These are phyloP conservation scores for Leptoxyphium fumago DNA, from an alignment of 2,329 filamentous ascomycete genomes.

Conservation along the genomic window DNA sequence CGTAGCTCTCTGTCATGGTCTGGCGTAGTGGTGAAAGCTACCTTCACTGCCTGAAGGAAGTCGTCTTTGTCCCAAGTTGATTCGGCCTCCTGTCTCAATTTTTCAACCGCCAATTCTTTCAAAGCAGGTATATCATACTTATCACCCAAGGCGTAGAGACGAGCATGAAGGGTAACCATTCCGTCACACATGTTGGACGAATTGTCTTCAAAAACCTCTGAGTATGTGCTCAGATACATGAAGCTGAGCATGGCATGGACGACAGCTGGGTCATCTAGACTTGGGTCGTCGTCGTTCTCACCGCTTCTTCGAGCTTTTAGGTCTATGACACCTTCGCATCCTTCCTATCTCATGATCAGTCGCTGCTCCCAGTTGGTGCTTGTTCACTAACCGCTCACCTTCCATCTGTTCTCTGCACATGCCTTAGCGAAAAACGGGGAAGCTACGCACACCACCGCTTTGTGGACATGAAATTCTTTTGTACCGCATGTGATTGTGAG, in stretches of 20 bases:
- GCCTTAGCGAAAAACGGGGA: neutral
- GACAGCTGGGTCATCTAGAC: neutral
- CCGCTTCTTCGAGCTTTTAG: neutral
- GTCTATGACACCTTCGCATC: neutral
- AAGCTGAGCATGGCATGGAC: neutral
- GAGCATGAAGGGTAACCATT: slow-evolving; percentile 28
- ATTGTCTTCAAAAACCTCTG: slow-evolving; percentile 16
- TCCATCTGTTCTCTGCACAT: neutral
- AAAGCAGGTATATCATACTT: slow-evolving; percentile 35
- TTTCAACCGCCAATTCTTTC: slow-evolving; percentile 30
- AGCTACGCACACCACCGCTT: neutral
- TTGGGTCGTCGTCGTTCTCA: neutral
- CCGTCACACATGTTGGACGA: slow-evolving; percentile 25
- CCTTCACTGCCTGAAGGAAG: slow-evolving; percentile 32
- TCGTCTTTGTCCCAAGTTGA: slow-evolving; percentile 29
- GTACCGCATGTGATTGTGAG: neutral
- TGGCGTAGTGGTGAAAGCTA: slow-evolving; percentile 34
- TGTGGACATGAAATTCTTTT: neutral
- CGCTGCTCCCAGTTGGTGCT: neutral
- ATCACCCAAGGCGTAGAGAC: slow-evolving; percentile 35
- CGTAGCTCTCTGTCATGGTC: slow-evolving; percentile 34
- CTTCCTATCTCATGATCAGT: neutral
- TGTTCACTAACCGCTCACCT: neutral
- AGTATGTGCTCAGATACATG: slow-evolving; percentile 15
- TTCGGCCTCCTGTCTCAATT: slow-evolving; percentile 31